Conservation (phyloP, 345 rosid genomes). For the Microthlaspi erraticum region DNA sequence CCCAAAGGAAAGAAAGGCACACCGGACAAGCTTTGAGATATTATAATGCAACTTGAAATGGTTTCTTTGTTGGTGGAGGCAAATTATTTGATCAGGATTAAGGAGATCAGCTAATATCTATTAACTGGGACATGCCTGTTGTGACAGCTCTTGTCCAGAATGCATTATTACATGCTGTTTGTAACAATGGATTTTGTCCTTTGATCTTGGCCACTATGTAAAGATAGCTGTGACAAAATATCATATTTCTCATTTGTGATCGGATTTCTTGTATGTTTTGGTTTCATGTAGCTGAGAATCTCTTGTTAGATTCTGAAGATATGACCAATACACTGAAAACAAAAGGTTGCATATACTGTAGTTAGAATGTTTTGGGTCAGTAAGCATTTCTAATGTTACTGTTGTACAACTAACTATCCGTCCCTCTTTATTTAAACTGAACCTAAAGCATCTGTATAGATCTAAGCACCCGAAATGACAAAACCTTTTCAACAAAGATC, state of each 20-base stretch:
- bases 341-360: conserved; percentile 12
- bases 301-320: neutral
- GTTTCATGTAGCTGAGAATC: neutral
- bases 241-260: conserved; percentile 1
- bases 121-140: conserved; percentile 25
- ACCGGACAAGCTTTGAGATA: neutral
- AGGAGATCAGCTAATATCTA: conserved; percentile 17
- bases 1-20: conserved; percentile 16
- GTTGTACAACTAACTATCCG: conserved; percentile 28
- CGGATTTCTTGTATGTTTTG: neutral
- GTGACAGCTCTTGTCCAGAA: conserved; percentile 26
- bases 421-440: conserved; percentile 33
- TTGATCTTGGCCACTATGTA: conserved; percentile 20
- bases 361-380: conserved; percentile 34
- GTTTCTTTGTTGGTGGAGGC: conserved; percentile 24
- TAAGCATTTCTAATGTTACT: conserved; percentile 24
- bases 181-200: conserved; percentile 10
- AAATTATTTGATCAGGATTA: conserved; percentile 7
- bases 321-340: too few relatives aligned
- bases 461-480: conserved; percentile 5
- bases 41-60: conserved; percentile 7
- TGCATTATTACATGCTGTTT: conserved; percentile 20
- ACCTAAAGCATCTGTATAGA: conserved; percentile 28
- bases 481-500: conserved; percentile 24
- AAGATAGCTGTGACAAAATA: neutral